Conservation (phyloP, 768 basidiomycete genomes). For the Pulveroboletus frians region DNA sequence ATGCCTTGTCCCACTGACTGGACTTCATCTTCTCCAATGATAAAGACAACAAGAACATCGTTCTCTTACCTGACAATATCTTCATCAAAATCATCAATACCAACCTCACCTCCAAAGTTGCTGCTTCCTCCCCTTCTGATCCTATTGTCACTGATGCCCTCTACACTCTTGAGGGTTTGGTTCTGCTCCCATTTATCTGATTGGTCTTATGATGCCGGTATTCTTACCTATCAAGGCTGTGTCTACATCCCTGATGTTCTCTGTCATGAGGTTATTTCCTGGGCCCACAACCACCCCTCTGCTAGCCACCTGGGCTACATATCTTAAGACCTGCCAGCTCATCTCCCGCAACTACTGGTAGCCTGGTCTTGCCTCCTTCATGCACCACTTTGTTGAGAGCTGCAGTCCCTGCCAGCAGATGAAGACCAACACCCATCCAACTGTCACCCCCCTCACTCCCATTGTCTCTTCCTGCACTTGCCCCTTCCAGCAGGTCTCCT, state of each 20-base stretch:
- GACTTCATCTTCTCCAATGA: no score
- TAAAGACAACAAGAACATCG: no score
- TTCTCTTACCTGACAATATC: not conserved
- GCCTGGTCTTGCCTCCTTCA: not conserved
- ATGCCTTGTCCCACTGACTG: fast-evolving
- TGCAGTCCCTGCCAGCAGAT: not conserved
- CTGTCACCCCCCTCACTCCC: no score
- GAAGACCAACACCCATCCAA: not conserved
- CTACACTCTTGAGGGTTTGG: fast-evolving
- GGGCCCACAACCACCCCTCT: no score
- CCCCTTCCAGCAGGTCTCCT: not conserved
- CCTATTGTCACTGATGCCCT: not conserved
- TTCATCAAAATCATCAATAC: fast-evolving
- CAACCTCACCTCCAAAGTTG: no score
- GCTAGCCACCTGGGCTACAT: not conserved
- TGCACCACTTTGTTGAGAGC: fast-evolving
- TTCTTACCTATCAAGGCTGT: not conserved
- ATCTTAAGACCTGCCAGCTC: not conserved
- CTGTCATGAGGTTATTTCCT: no score
- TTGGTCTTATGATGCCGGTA: fast-evolving
- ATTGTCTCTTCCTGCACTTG: no score
- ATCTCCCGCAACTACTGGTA: not conserved
- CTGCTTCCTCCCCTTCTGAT: fast-evolving
- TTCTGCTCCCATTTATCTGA: not conserved
- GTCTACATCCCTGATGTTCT: no score